These are phyloP conservation scores for Colletotrichum sp. DNA, from an alignment of 2,329 filamentous ascomycete genomes.

Conservation along the genomic window DNA sequence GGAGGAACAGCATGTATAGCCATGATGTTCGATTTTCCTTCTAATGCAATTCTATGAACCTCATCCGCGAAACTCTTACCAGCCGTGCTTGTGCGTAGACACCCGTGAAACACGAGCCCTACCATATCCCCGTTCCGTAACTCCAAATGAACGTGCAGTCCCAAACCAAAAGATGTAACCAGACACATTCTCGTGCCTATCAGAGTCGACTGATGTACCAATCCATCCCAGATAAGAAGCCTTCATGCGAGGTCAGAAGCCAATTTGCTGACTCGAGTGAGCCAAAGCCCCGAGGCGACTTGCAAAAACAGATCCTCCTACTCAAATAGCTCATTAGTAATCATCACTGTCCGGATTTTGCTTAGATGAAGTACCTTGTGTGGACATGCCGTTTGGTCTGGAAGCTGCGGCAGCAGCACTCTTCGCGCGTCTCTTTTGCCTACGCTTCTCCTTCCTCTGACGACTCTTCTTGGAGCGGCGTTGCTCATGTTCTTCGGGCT, in stretches of 20 bases:
- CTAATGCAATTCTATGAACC: background rate
- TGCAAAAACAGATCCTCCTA: background rate
- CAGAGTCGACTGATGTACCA: background rate
- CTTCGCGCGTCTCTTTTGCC: background rate
- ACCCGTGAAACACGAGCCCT: background rate
- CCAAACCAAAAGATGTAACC: rapidly evolving
- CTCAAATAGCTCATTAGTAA: background rate
- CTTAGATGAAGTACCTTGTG: background rate
- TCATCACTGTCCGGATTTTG: background rate
- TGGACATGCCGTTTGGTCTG: background rate
- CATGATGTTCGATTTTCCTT: background rate
- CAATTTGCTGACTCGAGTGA: background rate
- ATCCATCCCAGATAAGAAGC: background rate
- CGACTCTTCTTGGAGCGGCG: background rate
- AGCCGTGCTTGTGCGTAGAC: rapidly evolving
- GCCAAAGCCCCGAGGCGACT: background rate
- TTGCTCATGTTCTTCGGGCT: background rate
- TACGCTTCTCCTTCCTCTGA: background rate
- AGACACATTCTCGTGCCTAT: rapidly evolving
- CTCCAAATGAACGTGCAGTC: background rate
- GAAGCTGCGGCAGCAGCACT: background rate
- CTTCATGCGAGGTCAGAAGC: background rate
- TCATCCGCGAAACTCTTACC: rapidly evolving
- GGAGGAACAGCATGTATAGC: background rate
- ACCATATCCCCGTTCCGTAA: rapidly evolving